Base-by-base conservation (phyloP, 148 eudicot genomes). In the Rhododendron mucronatum region DNA sequence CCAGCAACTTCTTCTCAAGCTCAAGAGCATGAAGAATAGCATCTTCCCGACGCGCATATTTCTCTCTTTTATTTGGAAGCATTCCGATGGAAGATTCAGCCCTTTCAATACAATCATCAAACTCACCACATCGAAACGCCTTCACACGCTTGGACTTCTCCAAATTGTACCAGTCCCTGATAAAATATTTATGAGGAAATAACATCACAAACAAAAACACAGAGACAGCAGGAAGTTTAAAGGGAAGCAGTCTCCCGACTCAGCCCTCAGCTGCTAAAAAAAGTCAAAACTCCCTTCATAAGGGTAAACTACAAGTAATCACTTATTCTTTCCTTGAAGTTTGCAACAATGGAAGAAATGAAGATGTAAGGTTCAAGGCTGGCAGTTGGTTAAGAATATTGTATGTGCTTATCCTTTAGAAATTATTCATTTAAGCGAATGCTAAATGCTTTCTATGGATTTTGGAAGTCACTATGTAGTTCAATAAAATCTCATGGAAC, bases 91-190 rank as follows among this genome's bases (percentile, higher is more conserved):
- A 87, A 86, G 98, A 95, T 89, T 94, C 95, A 87, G 96, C 99
- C 87, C 93, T 94, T 90, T 93, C 95, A 87, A 97, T 97, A 84
- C 98, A 97, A 79, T 93, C 96, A 89, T 95, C 94, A 90, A 97
- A 97, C 85, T 95, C 99, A 51, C 99, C 98, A 91, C 99, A 97
- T 76, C 99, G 91, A 85, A 97, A 95, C 53, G 99, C 89, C 90
- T 97, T 97, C 55, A 97, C 99, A 85, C 98, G 98, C 94, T 95
- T 97, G 65, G 98, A 97, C 86, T 97, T 97, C 89, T 95, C 99
- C 87, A 97, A 92, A 88, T 97, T 95, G 93, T 97, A 97, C 99
- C 98, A 95, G 84, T 97, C 99, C 91, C 99, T 97, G 67, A 78
- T 69, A 88, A 82, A 78, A 82, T 78, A 91, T 33, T 47, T 7